Base-by-base conservation (phyloP, 352 stramenopile species). In the Phytophthora podocarpi region DNA sequence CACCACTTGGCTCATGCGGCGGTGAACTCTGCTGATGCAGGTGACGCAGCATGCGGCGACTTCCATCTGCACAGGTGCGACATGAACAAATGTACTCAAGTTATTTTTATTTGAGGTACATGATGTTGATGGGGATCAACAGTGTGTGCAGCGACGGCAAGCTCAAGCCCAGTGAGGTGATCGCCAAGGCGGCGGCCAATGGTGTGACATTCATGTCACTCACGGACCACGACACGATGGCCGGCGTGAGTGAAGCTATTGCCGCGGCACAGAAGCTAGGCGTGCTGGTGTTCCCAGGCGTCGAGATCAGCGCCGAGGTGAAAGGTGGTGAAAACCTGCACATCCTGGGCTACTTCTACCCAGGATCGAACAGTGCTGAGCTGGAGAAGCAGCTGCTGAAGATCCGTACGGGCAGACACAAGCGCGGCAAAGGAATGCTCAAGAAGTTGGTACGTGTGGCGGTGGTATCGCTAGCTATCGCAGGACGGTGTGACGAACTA, bases 211-310 rank as follows among this genome's bases (percentile, higher is more conserved):
- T 77, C 78, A 90, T 95, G 80, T 88, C 86, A 2, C 71, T 95
- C 24, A 95, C 86, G 4, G 86, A 95, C 50, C 86, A 95, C 41
- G 86, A 95, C 70, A 95, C 84, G 11, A 95, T 95, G 84, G 84
- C 82, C 3, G 86, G 86, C 28, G 85, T 93, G 28, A 36, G 62
- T 23, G 86, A 95, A 59, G 86, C 86, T 16, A 89, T 95, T 56
- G 74, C 74, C 20, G 59, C 75, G 7, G 86, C 84, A 5, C 74
- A 84, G 45, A 67, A 78, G 12, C 78, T 90, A 9, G 70, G 78
- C 20, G 85, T 95, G 24, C 67, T 95, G 7, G 86, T 93, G 16
- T 66, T 95, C 30, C 86, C 86, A 3, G 86, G 86, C 15, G 86
- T 95, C 16, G 86, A 95, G 61, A 95, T 95, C 69, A 93, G 84